Base-by-base conservation (phyloP, 2,329 filamentous ascomycete genomes). In the Neurospora sp. region DNA sequence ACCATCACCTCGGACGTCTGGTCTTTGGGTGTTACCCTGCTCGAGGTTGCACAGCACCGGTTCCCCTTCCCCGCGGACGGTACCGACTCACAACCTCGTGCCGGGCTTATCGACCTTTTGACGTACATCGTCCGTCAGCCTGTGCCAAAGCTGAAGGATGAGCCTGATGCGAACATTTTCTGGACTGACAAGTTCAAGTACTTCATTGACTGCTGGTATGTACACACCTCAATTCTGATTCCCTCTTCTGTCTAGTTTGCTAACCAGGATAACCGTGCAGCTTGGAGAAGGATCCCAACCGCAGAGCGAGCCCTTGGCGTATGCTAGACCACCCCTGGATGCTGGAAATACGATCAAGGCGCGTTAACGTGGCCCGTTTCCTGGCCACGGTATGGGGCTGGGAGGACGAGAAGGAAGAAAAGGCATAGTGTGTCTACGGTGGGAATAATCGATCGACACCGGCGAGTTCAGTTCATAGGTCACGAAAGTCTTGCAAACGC, bases 291-390 rank as follows among this genome's bases (percentile, higher is more conserved):
- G 93, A 97, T 75, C 90, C 92, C 23, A 87, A 86, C 70, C 89
- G 94, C 77, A 87, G 96, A 78, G 96, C 95, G 38, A 97, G 92
- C 71, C 96, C 96, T 12, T 99, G 96, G 96, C 92, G 95, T 77
- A 99, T 99, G 94, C 88, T 97, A 73, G 96, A 99, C 78, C 96
- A 99, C 82, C 96, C 96, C 1, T 99, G 96, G 96, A 97, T 99
- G 90, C 84, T 92, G 57, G 96, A 99, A 77, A 98, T 98, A 92
- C 91, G 91, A 77, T 86, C 88, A 69, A 98, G 97, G 85, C 92
- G 96, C 75, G 96, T 99, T 79, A 98, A 98, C 81, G 98, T 99
- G 94, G 89, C 89, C 74, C 92, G 93, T 77, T 99, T 97, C 81
- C 86, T 99, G 71, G 89, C 90, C 72, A 93, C 96, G 76, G 96